Evolutionary conservation across 2,329 filamentous ascomycete species (phyloP), one percentile per base, ranked within the genome.

Genomic region (Biscogniauxia mediterranea): DNA sequence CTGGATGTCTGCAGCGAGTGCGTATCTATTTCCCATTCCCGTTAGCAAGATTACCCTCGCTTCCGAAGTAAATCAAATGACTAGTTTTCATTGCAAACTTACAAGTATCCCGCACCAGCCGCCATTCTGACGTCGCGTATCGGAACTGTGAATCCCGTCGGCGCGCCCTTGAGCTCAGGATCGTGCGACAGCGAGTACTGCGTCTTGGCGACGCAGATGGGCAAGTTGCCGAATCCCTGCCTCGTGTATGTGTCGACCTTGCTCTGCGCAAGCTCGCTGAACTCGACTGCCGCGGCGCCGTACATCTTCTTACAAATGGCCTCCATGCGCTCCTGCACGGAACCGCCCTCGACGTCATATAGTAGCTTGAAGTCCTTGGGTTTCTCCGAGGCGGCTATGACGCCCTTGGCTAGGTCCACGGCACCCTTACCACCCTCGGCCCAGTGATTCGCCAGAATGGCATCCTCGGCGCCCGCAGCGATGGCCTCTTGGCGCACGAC

Each of bases 121-220:
- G 95, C 95, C 83, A 99, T 88, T 64, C 93, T 84, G 49, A 99
- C 94, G 74, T 99, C 95, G 62, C 94, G 84, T 69, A 99, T 97
- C 1, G 95, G 95, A 5, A 99, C 88, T 0, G 92, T 96, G 78
- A 98, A 99, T 61, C 94, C 95, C 3, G 89, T 91, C 23, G 95
- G 95, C 8, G 95, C 95, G 64, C 95, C 95, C 85, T 99, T 99
- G 70, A 98, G 83, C 11, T 91, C 88, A 2, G 94, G 90, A 75
- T 99, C 93, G 77, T 98, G 94, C 61, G 90, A 95, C 55, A 99
- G 84, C 38, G 92, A 96, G 81, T 99, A 99, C 78, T 99, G 95
- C 15, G 95, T 99, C 88, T 99, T 99, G 64, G 95, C 95, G 67
- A 98, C 86, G 76, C 95, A 99, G 73, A 98, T 97, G 42, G 95